Evolutionary conservation across 345 rosid species (phyloP).

Genomic region (Eucalyptus marginata): DNA sequence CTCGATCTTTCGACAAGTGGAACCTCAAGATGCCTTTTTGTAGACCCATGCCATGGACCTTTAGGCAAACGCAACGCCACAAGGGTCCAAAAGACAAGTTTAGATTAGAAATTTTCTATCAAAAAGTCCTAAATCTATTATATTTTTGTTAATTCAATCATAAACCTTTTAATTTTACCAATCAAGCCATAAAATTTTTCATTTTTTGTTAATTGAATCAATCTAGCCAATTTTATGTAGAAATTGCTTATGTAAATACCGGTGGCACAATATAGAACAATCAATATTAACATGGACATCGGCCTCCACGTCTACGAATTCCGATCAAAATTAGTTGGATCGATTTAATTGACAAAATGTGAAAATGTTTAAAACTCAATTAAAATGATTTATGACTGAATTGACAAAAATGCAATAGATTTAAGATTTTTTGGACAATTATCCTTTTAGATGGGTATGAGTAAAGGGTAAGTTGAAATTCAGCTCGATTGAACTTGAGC

Average conservation of each 20-base stretch:
- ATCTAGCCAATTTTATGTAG: rapidly evolving
- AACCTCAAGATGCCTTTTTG: not conserved
- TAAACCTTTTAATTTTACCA: rapidly evolving
- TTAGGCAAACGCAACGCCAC: not conserved
- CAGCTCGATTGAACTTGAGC: not conserved
- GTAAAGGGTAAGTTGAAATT: not conserved
- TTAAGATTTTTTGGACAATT: rapidly evolving
- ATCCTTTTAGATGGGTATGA: not conserved
- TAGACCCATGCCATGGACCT: not conserved
- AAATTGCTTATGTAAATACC: rapidly evolving
- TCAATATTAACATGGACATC: rapidly evolving
- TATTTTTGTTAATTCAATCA: too few relatives aligned
- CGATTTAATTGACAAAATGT: rapidly evolving
- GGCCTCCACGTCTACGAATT: rapidly evolving
- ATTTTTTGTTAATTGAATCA: rapidly evolving
- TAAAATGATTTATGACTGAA: rapidly evolving
- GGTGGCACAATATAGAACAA: rapidly evolving
- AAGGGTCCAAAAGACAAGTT: not conserved
- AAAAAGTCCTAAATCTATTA: too few relatives aligned
- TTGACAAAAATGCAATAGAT: rapidly evolving
- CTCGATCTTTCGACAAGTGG: not conserved
- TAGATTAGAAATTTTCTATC: rapidly evolving
- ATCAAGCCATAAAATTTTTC: rapidly evolving
- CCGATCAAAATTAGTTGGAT: rapidly evolving
- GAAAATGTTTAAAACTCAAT: too few relatives aligned